Evolutionary conservation across 2,329 filamentous ascomycete genomes (phyloP).

Genomic region (Neoascochyta sp.): DNA sequence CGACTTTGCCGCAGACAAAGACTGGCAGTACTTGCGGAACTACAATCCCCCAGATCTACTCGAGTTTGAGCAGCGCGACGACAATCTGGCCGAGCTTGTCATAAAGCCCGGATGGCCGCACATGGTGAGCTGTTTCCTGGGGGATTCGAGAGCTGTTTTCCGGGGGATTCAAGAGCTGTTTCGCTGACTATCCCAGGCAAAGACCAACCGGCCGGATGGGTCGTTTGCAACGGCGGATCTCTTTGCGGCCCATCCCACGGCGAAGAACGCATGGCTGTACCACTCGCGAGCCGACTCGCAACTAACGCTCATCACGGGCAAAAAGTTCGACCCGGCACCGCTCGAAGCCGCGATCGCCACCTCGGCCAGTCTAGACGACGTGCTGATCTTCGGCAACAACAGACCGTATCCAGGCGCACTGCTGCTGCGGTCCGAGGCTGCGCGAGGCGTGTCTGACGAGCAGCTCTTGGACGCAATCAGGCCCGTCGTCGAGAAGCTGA

Average conservation of each 20-base stretch:
- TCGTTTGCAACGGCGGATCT: slow-evolving; percentile 63
- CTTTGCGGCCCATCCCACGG: slow-evolving; percentile 54
- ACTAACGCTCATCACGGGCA: slow-evolving; percentile 61
- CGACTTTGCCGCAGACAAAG: slow-evolving; percentile 51
- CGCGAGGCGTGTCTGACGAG: slow-evolving; percentile 24
- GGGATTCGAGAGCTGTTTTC: not conserved
- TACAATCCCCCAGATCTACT: slow-evolving; percentile 44
- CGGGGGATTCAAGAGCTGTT: not conserved
- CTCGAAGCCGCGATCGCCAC: slow-evolving; percentile 55
- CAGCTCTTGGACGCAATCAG: slow-evolving; percentile 45
- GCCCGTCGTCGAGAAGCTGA: slow-evolving; percentile 47
- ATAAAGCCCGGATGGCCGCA: slow-evolving; percentile 57
- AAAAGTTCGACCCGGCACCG: slow-evolving; percentile 64
- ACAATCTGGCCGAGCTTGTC: slow-evolving; percentile 52
- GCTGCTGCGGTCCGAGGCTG: slow-evolving; percentile 46
- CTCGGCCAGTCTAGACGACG: slow-evolving; percentile 49
- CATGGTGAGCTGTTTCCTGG: slow-evolving; percentile 24
- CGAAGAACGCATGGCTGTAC: slow-evolving; percentile 58
- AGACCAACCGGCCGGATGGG: slow-evolving; percentile 56
- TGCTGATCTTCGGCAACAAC: slow-evolving; percentile 60
- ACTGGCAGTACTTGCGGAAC: slow-evolving; percentile 59
- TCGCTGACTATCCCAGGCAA: slow-evolving; percentile 38
- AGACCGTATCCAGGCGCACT: slow-evolving; percentile 55
- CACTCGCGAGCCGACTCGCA: slow-evolving; percentile 60
- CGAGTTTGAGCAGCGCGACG: slow-evolving; percentile 43